These are phyloP conservation scores for Lyophyllum decastes DNA, from an alignment of 768 basidiomycete genomes.

Conservation along the genomic window DNA sequence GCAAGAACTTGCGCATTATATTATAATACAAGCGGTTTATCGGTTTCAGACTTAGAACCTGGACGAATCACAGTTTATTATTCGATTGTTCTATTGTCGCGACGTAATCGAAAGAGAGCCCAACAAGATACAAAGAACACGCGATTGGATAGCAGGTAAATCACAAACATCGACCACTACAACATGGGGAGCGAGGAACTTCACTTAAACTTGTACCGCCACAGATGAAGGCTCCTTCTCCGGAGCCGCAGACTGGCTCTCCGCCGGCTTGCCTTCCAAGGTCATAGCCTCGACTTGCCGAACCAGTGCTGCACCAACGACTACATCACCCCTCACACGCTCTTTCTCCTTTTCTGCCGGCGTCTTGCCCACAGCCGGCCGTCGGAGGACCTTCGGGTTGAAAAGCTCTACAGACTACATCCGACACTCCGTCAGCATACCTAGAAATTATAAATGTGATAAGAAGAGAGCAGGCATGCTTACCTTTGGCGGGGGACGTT, in stretches of 20 bases:
- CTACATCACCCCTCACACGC: constrained; percentile 32
- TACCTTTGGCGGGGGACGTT: constrained; percentile 51
- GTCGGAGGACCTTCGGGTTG: constrained; percentile 34
- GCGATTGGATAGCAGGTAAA: constrained; percentile 20
- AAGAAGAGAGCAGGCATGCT: not conserved
- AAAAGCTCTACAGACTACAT: constrained; percentile 32
- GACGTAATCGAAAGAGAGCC: constrained; percentile 8
- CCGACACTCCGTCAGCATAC: not conserved
- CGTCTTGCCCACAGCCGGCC: constrained; percentile 23
- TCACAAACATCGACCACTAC: constrained; percentile 12
- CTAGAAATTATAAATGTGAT: not conserved
- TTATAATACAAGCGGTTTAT: too few species aligned
- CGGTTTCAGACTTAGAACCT: not conserved
- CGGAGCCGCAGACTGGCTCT: not conserved
- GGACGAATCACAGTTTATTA: not conserved
- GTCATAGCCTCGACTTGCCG: constrained; percentile 38
- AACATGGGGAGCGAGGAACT: constrained; percentile 3
- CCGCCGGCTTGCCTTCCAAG: constrained; percentile 27
- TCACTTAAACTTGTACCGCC: constrained; percentile 1
- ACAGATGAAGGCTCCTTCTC: constrained; percentile 1
- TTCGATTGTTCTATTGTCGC: constrained; percentile 11
- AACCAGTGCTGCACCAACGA: constrained; percentile 35
- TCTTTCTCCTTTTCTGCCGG: constrained; percentile 29
- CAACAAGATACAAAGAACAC: constrained; percentile 12
- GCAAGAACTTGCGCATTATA: too few species aligned